Evolutionary conservation across 2,329 filamentous ascomycete species (phyloP), one percentile per base, ranked within the genome.

Genomic region (Thielaviopsis euricoi): DNA sequence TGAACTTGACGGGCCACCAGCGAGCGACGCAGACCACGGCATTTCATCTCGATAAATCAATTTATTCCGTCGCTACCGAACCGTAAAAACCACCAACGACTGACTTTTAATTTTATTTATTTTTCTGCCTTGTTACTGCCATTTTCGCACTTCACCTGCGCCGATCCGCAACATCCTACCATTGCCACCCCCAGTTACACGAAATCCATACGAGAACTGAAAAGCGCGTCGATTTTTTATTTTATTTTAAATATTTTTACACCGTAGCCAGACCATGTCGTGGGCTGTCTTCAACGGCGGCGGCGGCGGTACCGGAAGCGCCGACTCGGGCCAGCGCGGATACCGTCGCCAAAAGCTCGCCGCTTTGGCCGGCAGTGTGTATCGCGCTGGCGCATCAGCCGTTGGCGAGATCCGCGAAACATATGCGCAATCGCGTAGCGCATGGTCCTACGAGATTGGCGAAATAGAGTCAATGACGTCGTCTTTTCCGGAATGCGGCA

Each of bases 401-500:
- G 77, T 80, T n/a, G 77, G 72, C 33, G 79, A 81, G 64, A 75
- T 82, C 59, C 74, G 73, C 61, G 79, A 82, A 62, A 77, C 79
- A 25, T 82, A 82, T 66, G 77, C 74, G 56, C 79, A 80, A 61
- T 76, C 77, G 0, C 69, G 76, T 55, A 67, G 70, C 19, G 64
- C 52, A 5, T 60, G 65, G 12, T 66, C 65, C 2, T 52, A 66
- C n/a, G 66, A 70, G 17, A 64, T 62, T 1, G 64, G 53, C 4
- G 57, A 62, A 3, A 53, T 61, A 60, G 68, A 6, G 66, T 68
- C 76, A 51, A 86, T 87, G 29, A 85, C 88, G 0, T 86, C 85
- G 0, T 81, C 85, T 1, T 96, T 95, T 66, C 88, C 89, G 0
- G 85, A 95, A 64, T 86, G 88, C 19, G 81, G 85, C n/a, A 86